Percentiles rank a stretch among this genome's conserved stretches.
These are phyloP conservation scores for Cyclostephanos tholiformis DNA, from an alignment of 108 stramenopile species.

Conservation along the genomic window DNA sequence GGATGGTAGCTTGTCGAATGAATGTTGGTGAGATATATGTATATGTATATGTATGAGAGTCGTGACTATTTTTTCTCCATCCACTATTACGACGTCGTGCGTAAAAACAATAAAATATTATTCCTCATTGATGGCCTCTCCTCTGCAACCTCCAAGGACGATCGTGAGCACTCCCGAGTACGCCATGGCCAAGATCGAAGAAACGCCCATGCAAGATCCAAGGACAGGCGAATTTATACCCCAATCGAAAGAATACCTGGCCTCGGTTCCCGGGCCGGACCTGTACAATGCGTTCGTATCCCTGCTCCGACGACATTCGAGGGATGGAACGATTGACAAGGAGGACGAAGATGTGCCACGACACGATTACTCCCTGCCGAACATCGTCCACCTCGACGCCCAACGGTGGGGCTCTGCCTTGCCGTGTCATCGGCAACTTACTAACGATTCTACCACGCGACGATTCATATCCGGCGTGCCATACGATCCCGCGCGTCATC, in stretches of 20 bases:
- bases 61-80: no score
- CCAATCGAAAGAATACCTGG: conserved; percentile 56
- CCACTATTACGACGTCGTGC: no score
- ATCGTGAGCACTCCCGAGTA: conserved; percentile 64
- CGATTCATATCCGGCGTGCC: conserved; percentile 44
- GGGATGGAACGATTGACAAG: neutral
- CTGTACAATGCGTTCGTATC: conserved; percentile 46
- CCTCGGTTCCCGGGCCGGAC: conserved; percentile 53
- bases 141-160: conserved; percentile 54
- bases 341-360: no score
- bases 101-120: no score
- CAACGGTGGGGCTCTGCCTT: conserved; percentile 66
- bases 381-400: conserved; percentile 49
- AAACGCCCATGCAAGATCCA: conserved; percentile 67
- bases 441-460: conserved; percentile 20
- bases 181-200: conserved; percentile 52
- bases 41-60: no score
- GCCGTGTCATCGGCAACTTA: conserved; percentile 37
- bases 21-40: conserved; percentile 13
- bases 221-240: conserved; percentile 63
- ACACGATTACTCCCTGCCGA: conserved; percentile 40
- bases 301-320: neutral
- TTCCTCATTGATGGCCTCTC: no score
- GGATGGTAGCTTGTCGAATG: neutral
- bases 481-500: conserved; percentile 40